Conservation (phyloP, 768 basidiomycete species). For the Boletus reticuloceps region DNA sequence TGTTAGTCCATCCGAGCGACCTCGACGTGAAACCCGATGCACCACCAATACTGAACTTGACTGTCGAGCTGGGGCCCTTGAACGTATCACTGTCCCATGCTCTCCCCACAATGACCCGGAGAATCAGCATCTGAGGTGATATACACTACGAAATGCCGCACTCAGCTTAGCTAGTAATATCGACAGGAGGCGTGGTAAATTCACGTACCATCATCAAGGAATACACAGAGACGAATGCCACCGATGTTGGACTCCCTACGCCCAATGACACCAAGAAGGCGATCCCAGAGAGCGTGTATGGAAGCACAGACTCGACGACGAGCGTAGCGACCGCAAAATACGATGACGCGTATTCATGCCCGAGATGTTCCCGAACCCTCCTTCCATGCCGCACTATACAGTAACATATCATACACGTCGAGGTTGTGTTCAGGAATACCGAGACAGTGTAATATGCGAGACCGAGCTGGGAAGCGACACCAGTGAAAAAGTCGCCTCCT, state of each 20-base stretch:
- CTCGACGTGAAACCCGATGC: too few species aligned
- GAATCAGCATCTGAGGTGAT: too few species aligned
- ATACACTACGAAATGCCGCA: too few species aligned
- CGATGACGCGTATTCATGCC: constrained; percentile 12
- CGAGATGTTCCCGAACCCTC: constrained; percentile 7
- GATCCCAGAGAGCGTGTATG: constrained; percentile 23
- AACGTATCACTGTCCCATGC: too few species aligned
- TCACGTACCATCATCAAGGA: constrained; percentile 20
- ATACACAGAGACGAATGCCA: constrained; percentile 12
- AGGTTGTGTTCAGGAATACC: constrained; percentile 13
- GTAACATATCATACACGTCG: constrained; percentile 26
- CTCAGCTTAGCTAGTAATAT: neutral
- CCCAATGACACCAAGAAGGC: constrained; percentile 22
- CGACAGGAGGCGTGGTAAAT: neutral
- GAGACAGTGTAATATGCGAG: constrained; percentile 17
- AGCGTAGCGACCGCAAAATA: constrained; percentile 15
- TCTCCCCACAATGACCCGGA: too few species aligned
- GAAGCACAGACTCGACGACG: constrained; percentile 24
- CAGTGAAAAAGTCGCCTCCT: constrained; percentile 15
- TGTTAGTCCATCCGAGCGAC: too few species aligned
- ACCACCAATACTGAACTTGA: too few species aligned
- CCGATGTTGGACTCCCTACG: constrained; percentile 9
- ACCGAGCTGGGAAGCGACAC: constrained; percentile 7
- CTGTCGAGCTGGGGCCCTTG: too few species aligned
- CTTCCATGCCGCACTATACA: constrained; percentile 10